Percentiles rank a stretch among this genome's conserved stretches.
Evolutionary conservation across 2,329 filamentous ascomycete species (phyloP).

Genomic region (Ceratocystis lukuohia): DNA sequence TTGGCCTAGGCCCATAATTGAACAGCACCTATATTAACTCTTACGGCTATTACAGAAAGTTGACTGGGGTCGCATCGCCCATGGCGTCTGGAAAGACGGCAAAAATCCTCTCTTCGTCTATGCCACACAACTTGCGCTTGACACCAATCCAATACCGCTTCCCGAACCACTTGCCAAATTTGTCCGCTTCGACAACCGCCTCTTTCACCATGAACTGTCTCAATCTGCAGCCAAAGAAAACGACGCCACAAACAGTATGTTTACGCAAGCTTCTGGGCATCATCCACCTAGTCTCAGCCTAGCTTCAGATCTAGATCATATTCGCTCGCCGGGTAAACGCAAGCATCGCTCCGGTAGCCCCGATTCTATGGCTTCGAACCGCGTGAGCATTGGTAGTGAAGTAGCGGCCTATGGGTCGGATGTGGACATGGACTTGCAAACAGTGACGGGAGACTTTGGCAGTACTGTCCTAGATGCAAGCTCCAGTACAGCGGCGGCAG

Average conservation of each 20-base stretch:
- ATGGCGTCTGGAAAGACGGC: constrained; percentile 33
- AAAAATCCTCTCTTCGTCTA: constrained; percentile 39
- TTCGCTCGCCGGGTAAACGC: constrained; percentile 32
- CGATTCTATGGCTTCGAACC: constrained; percentile 34
- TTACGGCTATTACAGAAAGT: constrained; percentile 31
- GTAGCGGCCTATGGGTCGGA: constrained; percentile 9
- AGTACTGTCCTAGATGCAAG: too few species aligned
- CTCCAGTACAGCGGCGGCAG: too few species aligned
- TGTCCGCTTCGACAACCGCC: constrained; percentile 37
- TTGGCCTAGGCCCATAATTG: neutral
- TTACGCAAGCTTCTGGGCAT: neutral
- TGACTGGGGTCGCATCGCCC: constrained; percentile 33
- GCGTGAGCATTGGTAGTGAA: constrained; percentile 19
- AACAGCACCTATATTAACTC: too few species aligned
- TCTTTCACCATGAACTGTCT: constrained; percentile 38
- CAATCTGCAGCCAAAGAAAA: constrained; percentile 15
- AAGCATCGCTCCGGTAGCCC: constrained; percentile 35
- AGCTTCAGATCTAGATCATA: neutral
- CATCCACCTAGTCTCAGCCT: neutral
- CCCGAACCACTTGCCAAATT: constrained; percentile 34
- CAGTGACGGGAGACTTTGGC: too few species aligned
- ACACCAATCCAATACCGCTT: constrained; percentile 27
- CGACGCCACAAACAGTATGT: neutral
- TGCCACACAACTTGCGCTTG: constrained; percentile 38
- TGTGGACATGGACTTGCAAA: neutral